Conservation (phyloP, 2,329 filamentous ascomycete genomes). For the Capronia coronata region DNA sequence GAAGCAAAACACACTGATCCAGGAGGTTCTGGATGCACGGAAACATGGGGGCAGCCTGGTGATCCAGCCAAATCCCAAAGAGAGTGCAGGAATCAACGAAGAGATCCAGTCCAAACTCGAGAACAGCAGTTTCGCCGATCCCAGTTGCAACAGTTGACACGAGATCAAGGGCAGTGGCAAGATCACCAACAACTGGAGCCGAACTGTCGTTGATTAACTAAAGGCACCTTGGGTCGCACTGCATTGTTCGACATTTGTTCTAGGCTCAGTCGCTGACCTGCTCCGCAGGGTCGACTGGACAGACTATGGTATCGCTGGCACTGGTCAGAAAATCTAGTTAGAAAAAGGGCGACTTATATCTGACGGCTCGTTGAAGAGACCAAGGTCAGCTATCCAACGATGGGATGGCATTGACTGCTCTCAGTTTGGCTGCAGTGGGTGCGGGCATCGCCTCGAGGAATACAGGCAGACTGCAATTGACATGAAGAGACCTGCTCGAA, state of each 20-base stretch:
- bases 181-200: constrained; percentile 54
- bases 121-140: constrained; percentile 48
- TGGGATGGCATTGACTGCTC: constrained; percentile 60
- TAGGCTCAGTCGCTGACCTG: constrained; percentile 13
- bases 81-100: constrained; percentile 23
- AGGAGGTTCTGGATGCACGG: constrained; percentile 44
- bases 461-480: constrained; percentile 15
- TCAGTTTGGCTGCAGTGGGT: constrained; percentile 62
- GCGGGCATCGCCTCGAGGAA: constrained; percentile 17
- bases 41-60: constrained; percentile 37
- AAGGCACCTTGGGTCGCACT: constrained; percentile 27
- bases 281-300: constrained; percentile 30
- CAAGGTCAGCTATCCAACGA: constrained; percentile 30
- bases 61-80: constrained; percentile 39
- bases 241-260: neutral
- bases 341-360: constrained; percentile 23
- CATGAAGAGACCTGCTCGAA: neutral
- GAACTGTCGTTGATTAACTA: constrained; percentile 53
- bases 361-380: constrained; percentile 36
- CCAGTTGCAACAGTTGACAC: constrained; percentile 52
- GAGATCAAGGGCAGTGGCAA: constrained; percentile 46
- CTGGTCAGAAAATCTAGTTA: constrained; percentile 19
- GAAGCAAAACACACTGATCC: constrained; percentile 43
- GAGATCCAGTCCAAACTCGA: constrained; percentile 32
- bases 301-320: constrained; percentile 29